A percentile compares a stretch with the other conserved stretches of the same genome.
Conservation (phyloP, 352 stramenopile species). For the Globisporangium yorkense region DNA sequence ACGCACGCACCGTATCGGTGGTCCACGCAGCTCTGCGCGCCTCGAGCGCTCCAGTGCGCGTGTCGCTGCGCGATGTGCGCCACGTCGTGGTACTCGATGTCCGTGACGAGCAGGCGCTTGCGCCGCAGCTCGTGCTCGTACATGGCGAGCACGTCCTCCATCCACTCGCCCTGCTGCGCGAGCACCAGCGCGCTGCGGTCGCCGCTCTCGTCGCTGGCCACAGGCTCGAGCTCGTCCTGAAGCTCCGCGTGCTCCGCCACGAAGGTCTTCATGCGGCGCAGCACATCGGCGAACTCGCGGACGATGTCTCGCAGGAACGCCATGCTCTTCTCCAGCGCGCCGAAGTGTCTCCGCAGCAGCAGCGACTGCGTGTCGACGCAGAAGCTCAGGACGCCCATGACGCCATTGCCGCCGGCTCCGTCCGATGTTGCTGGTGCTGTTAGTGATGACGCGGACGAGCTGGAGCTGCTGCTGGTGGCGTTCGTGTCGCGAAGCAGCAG, state of each 20-base stretch:
- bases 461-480: not conserved
- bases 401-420: not conserved
- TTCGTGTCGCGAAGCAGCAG: constrained; percentile 18
- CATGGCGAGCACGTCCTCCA: constrained; percentile 67
- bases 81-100: constrained; percentile 50
- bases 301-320: constrained; percentile 49
- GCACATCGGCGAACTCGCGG: constrained; percentile 36
- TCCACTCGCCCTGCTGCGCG: constrained; percentile 57
- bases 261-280: constrained; percentile 35
- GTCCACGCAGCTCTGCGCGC: constrained; percentile 37
- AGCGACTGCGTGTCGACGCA: constrained; percentile 27
- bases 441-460: not conserved
- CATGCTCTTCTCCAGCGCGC: constrained; percentile 60
- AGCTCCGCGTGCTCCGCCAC: constrained; percentile 26
- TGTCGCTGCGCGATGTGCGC: constrained; percentile 27
- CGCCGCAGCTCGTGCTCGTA: constrained; percentile 55
- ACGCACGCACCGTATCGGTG: constrained; percentile 35
- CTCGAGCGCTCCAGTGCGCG: constrained; percentile 35
- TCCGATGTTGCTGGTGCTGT: not conserved
- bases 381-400: constrained; percentile 43
- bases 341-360: constrained; percentile 60
- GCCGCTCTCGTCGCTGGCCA: constrained; percentile 2
- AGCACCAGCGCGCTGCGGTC: constrained; percentile 4
- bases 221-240: constrained; percentile 18
- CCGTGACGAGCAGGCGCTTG: constrained; percentile 42